A percentile compares a stretch with the other conserved stretches of the same genome.
Evolutionary conservation across 768 basidiomycete species (phyloP).

Genomic region (Tricholoma bakamatsutake): DNA sequence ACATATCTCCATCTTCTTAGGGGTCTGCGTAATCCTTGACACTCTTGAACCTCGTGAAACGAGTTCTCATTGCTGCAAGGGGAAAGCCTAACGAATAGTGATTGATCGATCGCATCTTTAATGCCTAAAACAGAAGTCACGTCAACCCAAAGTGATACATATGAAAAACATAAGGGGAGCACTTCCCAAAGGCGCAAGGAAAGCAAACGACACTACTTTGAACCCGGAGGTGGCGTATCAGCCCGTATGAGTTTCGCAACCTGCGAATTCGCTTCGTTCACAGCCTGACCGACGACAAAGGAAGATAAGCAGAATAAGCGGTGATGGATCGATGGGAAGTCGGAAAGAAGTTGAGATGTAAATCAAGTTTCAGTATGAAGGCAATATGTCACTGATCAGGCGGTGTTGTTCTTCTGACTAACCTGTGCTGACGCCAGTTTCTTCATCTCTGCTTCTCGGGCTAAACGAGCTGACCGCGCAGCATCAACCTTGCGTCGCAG

Average conservation of each 20-base stretch:
- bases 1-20: neutral
- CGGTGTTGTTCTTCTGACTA: constrained; percentile 14
- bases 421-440: constrained; percentile 51
- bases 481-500: constrained; percentile 59
- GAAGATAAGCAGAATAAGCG: neutral
- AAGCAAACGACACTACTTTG: constrained; percentile 13
- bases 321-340: neutral
- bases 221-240: constrained; percentile 15
- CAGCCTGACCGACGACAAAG: constrained; percentile 14
- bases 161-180: neutral
- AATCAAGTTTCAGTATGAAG: neutral
- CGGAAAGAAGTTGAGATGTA: neutral
- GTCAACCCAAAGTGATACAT: neutral
- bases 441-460: constrained; percentile 48
- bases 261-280: constrained; percentile 28
- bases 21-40: neutral
- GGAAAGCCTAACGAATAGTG: neutral
- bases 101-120: neutral
- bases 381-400: neutral
- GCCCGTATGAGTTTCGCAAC: constrained; percentile 39
- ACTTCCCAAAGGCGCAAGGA: neutral
- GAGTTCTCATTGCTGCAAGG: neutral
- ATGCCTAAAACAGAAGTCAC: neutral
- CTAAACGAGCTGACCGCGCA: constrained; percentile 43
- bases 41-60: no score